Evolutionary conservation across 1,284 basidiomycete species (phyloP), one percentile per base, ranked within the genome.

Genomic region (Volvariella volvacea): DNA sequence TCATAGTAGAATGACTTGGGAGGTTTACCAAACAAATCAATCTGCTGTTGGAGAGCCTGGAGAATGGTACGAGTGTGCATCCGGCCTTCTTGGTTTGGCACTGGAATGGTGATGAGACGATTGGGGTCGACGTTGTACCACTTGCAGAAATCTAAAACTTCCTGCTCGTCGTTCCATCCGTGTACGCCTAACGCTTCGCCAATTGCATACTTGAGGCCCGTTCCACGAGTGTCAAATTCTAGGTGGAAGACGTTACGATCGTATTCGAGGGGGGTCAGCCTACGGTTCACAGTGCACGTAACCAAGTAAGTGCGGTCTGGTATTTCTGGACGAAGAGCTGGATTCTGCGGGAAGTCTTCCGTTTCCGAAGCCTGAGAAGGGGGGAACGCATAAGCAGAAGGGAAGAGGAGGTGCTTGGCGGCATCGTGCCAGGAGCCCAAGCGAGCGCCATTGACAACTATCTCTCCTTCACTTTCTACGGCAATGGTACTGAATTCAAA

Each of bases 211-310:
- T 88, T 92, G 53, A 99, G 78, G 7, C 92, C 93, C 14, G 96
- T 99, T 36, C 91, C 90, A 41, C 78, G 70, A 8, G 92, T 93
- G 64, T 93, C 83, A 62, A 99, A 92, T 72, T 98, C 95, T 61
- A 99, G 80, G 68, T 99, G 95, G 78, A 99, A 99, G 47, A 99
- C 92, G 65, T 99, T 98, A 52, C 96, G 89, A 67, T 98, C 91
- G 67, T 99, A 99, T 52, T 95, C 91, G 54, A 79, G 65, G 30
- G 96, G 96, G 0, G 95, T 99, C 44, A 99, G 80, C 25, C 95
- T 89, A 43, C 86, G 83, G 71, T 98, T 98, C 65, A 97, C 94
- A 4, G 85, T 81, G 60, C 94, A 94, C 15, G 87, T 93, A 49
- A 98, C 84, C 50, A 98, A 81, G 78, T 80, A 98, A 25, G 92